Evolutionary conservation across 176 grass and related monocot species (phyloP), one percentile per base, ranked within the genome.

Genomic region (Triticum turgidum): DNA sequence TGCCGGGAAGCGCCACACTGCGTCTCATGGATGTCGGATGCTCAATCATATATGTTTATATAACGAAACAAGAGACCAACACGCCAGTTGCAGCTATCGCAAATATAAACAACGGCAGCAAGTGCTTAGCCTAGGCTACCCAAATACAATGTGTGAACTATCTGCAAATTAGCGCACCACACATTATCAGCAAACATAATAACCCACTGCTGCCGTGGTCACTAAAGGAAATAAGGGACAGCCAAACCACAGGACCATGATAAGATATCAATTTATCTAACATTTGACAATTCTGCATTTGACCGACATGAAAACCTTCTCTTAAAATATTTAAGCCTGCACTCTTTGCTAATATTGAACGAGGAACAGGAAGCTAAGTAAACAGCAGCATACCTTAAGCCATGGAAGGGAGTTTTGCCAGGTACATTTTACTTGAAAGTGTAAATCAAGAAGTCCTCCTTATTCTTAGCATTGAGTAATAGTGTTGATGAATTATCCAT

Each of bases 401-500:
- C 21, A 87, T 84, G 81, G 68, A 84, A 69, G 87, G 25, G 54
- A 91, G 69, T 64, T 51, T 51, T 24, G 69, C 76, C 38, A 84
- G 59, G 27, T 38, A 51, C 62, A 13, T 47, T 80, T 62, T 29
- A 52, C 41, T 88, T 69, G 37, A 32, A 87, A 76, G 49, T 32
- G 21, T 38, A 70, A 29, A 69, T 33, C 35, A 75, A 83, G 13
- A 77, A 75, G 54, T 59, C 54, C 71, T 76, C 14, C 69, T 66
- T 45, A 72, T 42, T 65, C 41, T 81, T 61, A 54, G 10, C 59
- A 81, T 13, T 32, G 80, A 68, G 76, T 80, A 80, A 65, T 64
- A 76, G 17, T 18, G 39, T n/a, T 29, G 7, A 80, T 35, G 21
- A 11, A 76, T 68, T 73, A 84, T 87, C 42, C 51, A 64, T 6